Evolutionary conservation across 2,329 filamentous ascomycete species (phyloP).

Genomic region (Aspergillus sp.): DNA sequence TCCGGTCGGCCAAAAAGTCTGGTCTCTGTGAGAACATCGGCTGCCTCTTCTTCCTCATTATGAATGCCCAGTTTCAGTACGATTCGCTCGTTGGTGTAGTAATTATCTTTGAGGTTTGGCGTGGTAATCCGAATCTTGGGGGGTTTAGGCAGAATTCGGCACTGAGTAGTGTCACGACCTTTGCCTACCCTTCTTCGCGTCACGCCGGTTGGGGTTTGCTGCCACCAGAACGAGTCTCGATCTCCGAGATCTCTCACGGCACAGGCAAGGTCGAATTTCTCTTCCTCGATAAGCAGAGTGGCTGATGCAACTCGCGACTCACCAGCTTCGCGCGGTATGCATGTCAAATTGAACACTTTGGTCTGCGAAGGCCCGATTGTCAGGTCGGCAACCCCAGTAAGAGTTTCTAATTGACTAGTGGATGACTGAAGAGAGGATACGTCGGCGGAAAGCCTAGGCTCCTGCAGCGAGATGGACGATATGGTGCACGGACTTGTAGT

Average conservation of each 20-base stretch:
- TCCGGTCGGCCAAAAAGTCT: conserved; percentile 61
- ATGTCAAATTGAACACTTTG: conserved; percentile 68
- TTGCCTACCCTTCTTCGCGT: conserved; percentile 42
- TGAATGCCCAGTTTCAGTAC: conserved; percentile 66
- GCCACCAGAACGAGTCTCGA: conserved; percentile 44
- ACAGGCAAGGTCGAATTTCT: conserved; percentile 67
- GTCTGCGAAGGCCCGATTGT: conserved; percentile 65
- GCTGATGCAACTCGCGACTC: conserved; percentile 66
- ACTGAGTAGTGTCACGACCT: conserved; percentile 50
- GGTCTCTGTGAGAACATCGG: conserved; percentile 68
- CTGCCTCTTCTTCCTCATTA: conserved; percentile 81
- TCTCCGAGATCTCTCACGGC: conserved; percentile 49
- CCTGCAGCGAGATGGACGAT: conserved; percentile 32
- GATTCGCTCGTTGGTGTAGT: conserved; percentile 81
- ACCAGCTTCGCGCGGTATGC: conserved; percentile 79
- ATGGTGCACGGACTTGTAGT: conserved; percentile 26
- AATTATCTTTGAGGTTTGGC: conserved; percentile 63
- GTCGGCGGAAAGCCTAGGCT: conserved; percentile 29
- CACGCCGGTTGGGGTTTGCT: conserved; percentile 33
- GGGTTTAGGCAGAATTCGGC: conserved; percentile 81
- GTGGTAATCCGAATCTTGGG: conserved; percentile 82
- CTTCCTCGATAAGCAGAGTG: conserved; percentile 61
- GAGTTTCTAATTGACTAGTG: conserved; percentile 35
- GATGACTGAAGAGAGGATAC: conserved; percentile 30
- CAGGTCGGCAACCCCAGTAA: conserved; percentile 62